Percentiles rank a stretch among this genome's conserved stretches.
These are phyloP conservation scores for Colletotrichum plurivorum DNA, from an alignment of 2,329 filamentous ascomycete species.

Conservation along the genomic window DNA sequence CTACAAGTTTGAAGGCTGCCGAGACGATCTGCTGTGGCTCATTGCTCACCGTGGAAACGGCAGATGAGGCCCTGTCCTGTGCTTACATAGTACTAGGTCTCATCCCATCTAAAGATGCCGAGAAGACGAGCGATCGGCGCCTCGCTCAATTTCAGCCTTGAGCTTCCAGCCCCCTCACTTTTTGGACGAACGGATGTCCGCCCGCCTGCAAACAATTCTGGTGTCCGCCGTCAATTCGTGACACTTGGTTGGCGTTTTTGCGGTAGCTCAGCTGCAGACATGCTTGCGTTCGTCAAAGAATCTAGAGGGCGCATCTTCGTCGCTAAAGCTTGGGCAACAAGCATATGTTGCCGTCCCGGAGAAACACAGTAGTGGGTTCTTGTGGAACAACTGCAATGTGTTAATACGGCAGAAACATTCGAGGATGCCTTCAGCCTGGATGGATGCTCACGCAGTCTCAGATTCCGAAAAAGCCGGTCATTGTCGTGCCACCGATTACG, in stretches of 20 bases:
- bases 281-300: slow-evolving; percentile 8
- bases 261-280: background rate
- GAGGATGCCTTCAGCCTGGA: slow-evolving; percentile 6
- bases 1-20: background rate
- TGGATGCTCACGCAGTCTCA: slow-evolving; percentile 20
- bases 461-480: slow-evolving; percentile 8
- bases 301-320: background rate
- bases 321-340: slow-evolving; percentile 10
- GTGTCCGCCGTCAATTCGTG: slow-evolving; percentile 21
- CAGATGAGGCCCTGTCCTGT: slow-evolving; percentile 26
- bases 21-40: slow-evolving; percentile 6
- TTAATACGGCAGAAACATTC: slow-evolving; percentile 29
- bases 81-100: background rate
- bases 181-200: slow-evolving; percentile 14
- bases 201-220: slow-evolving; percentile 1
- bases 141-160: slow-evolving; percentile 21
- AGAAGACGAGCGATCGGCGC: slow-evolving; percentile 21
- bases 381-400: slow-evolving; percentile 5
- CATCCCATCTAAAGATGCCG: slow-evolving; percentile 8
- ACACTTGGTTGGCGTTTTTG: slow-evolving; percentile 13
- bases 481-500: slow-evolving; percentile 14
- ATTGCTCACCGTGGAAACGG: slow-evolving; percentile 36
- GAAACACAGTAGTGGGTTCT: slow-evolving; percentile 3
- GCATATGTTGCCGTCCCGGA: slow-evolving; percentile 1
- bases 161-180: slow-evolving; percentile 23